Percentiles rank a stretch among this genome's conserved stretches.
These are phyloP conservation scores for Akanthomyces muscarius DNA, from an alignment of 2,329 filamentous ascomycete genomes.

Conservation along the genomic window DNA sequence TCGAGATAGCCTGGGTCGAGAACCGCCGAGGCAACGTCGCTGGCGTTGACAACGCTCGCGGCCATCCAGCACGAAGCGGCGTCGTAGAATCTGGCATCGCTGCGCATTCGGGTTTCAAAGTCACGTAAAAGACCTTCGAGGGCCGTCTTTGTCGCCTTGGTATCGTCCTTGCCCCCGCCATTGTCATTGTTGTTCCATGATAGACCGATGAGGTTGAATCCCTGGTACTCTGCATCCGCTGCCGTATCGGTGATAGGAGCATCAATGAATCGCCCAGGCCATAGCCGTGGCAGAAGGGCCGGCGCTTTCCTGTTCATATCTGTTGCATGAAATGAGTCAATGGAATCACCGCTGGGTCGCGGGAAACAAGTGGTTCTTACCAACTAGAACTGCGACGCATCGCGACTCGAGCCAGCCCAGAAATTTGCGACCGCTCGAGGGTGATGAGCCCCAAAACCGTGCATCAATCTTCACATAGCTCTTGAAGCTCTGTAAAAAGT, in stretches of 20 bases:
- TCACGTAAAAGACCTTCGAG: conserved; percentile 42
- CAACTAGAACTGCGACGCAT: conserved; percentile 53
- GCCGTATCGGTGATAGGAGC: conserved; percentile 20
- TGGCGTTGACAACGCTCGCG: conserved; percentile 34
- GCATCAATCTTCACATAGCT: conserved; percentile 58
- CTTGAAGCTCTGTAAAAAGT: conserved; percentile 50
- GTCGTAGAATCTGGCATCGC: conserved; percentile 47
- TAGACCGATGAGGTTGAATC: conserved; percentile 60
- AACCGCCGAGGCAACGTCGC: conserved; percentile 39
- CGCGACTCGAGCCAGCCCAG: conserved; percentile 63
- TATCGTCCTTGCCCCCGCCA: conserved; percentile 36
- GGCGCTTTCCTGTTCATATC: conserved; percentile 54
- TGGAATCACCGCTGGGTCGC: too few species aligned
- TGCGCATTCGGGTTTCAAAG: conserved; percentile 46
- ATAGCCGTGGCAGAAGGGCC: conserved; percentile 52
- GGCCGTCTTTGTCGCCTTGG: conserved; percentile 38
- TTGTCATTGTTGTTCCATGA: conserved; percentile 28
- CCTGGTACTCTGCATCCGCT: conserved; percentile 48
- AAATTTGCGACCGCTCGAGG: conserved; percentile 49
- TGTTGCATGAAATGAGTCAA: background rate
- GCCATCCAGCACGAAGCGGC: conserved; percentile 46
- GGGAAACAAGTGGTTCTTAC: conserved; percentile 35
- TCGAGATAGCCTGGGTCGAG: conserved; percentile 49
- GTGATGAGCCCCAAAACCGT: conserved; percentile 61
- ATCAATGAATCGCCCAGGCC: conserved; percentile 57